A percentile compares a stretch with the other conserved stretches of the same genome.
Evolutionary conservation across 768 basidiomycete species (phyloP).

Genomic region (Rhodotorula sphaerocarpa): DNA sequence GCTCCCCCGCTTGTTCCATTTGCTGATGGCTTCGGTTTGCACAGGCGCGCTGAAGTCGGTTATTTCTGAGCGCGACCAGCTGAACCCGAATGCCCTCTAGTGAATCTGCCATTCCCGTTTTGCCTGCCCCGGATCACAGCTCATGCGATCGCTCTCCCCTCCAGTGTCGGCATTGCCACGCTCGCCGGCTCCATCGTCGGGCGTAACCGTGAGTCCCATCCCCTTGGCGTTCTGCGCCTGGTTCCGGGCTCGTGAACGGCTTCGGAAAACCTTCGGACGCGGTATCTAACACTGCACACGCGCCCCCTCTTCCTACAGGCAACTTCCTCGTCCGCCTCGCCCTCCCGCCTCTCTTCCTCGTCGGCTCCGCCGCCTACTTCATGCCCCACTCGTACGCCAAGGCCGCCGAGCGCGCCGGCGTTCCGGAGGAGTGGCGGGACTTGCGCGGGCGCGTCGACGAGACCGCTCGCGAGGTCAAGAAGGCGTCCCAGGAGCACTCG

Average conservation of each 20-base stretch:
- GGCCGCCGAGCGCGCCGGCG: slow-evolving; percentile 56
- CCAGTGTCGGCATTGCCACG: slow-evolving; percentile 66
- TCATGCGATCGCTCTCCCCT: neutral
- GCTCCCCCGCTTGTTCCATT: too few species aligned
- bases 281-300: too few species aligned
- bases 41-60: slow-evolving; percentile 75
- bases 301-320: too few species aligned
- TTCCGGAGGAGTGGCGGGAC: slow-evolving; percentile 52
- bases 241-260: too few species aligned
- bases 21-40: too few species aligned
- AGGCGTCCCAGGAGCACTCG: neutral
- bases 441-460: neutral
- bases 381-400: slow-evolving; percentile 73
- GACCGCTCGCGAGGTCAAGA: neutral
- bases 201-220: slow-evolving; percentile 53
- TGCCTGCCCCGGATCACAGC: neutral
- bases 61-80: slow-evolving; percentile 66
- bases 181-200: slow-evolving; percentile 80
- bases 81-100: slow-evolving; percentile 83
- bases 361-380: slow-evolving; percentile 69
- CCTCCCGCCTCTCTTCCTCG: slow-evolving; percentile 66
- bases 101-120: slow-evolving; percentile 4
- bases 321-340: slow-evolving; percentile 58
- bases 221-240: too few species aligned
- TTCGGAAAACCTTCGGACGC: too few species aligned